Evolutionary conservation across 2,329 filamentous ascomycete species (phyloP).

Genomic region (Cercospora sojina): DNA sequence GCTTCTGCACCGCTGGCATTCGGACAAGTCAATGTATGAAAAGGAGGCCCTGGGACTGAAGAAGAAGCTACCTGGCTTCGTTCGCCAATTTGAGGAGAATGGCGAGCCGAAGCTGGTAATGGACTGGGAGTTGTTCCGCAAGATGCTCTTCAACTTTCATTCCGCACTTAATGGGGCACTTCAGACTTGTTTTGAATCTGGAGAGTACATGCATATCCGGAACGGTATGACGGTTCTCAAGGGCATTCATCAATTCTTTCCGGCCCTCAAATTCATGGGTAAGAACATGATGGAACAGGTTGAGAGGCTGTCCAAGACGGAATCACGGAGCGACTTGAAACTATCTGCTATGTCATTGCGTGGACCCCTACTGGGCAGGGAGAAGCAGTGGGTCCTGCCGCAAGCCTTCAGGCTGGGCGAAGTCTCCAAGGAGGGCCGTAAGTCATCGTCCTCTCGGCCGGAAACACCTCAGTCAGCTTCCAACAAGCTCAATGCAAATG

Average conservation of each 20-base stretch:
- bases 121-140: conserved; percentile 82
- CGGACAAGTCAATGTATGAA: conserved; percentile 71
- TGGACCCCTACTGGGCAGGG: conserved; percentile 66
- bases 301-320: conserved; percentile 58
- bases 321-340: conserved; percentile 69
- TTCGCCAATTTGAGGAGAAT: conserved; percentile 65
- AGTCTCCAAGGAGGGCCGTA: conserved; percentile 29
- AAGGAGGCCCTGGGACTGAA: conserved; percentile 72
- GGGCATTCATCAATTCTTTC: conserved; percentile 76
- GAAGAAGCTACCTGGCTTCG: conserved; percentile 73
- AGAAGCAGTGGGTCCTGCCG: conserved; percentile 69
- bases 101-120: conserved; percentile 65
- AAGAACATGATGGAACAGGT: conserved; percentile 65
- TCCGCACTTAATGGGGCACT: conserved; percentile 75
- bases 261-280: conserved; percentile 86
- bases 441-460: conserved; percentile 38
- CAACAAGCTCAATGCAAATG: conserved; percentile 54
- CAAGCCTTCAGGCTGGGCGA: conserved; percentile 61
- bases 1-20: conserved; percentile 82
- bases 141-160: conserved; percentile 87
- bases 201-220: conserved; percentile 96
- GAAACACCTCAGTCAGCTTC: conserved; percentile 45
- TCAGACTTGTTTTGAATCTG: conserved; percentile 74
- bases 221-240: conserved; percentile 92
- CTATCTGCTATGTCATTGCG: conserved; percentile 70